Conservation (phyloP, 2,329 filamentous ascomycete species). For the Penicillium fuscoglaucum region DNA sequence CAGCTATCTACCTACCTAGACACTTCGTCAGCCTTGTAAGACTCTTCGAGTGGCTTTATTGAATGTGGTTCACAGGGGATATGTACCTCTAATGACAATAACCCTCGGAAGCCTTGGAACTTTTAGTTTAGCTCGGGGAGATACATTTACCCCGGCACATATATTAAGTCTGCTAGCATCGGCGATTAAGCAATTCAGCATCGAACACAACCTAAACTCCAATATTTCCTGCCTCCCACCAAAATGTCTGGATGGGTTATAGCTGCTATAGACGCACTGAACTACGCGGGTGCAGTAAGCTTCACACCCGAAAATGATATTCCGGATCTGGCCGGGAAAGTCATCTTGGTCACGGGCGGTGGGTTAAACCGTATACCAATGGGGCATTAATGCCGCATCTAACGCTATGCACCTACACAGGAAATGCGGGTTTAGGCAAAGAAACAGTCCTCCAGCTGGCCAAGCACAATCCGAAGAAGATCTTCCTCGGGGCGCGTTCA, state of each 20-base stretch:
- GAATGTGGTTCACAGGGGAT: not conserved
- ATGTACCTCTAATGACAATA: not conserved
- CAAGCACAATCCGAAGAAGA: constrained; percentile 42
- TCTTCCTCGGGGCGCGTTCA: constrained; percentile 41
- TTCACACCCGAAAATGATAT: constrained; percentile 38
- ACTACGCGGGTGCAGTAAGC: constrained; percentile 23
- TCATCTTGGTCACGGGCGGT: constrained; percentile 42
- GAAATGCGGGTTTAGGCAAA: constrained; percentile 52
- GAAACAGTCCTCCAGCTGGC: constrained; percentile 45
- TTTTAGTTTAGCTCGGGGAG: not conserved
- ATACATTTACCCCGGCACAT: not conserved
- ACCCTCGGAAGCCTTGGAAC: not conserved
- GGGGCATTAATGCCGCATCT: constrained; percentile 11
- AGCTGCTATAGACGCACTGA: constrained; percentile 18
- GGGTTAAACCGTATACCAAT: constrained; percentile 28
- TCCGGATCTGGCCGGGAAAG: constrained; percentile 34
- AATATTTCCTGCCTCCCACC: not conserved
- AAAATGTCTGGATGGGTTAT: constrained; percentile 20
- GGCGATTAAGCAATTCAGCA: not conserved
- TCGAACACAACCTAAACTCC: not conserved
- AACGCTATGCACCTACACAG: constrained; percentile 10
- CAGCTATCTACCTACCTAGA: no score
- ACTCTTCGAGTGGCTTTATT: not conserved
- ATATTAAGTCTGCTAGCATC: not conserved
- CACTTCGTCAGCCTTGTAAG: not conserved